Base-by-base conservation (phyloP, 75 land plant genomes). In the Isoetes taiwanensis region DNA sequence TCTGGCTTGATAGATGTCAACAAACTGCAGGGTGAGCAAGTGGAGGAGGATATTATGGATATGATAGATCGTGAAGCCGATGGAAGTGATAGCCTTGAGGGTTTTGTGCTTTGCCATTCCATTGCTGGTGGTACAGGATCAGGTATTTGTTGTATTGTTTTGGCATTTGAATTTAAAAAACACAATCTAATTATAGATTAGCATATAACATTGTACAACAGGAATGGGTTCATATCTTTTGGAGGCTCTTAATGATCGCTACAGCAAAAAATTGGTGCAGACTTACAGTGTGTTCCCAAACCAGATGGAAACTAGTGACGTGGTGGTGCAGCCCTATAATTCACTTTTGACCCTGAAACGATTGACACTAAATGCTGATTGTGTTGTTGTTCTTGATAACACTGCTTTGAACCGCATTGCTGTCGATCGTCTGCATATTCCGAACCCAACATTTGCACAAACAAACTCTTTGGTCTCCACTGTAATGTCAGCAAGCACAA, bases 281-380 rank as follows among this genome's bases (percentile, higher is more conserved):
- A 46, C 50, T 8, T 46, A 46, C 50, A 46, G 50, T 46, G 50
- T 46, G 50, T 46, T 46, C 23, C 50, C 50, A 46, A 46, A 46
- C 50, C 50, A 46, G 16, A 46, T 46, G 50, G 50, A 46, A n/a
- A 46, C 50, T 19, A 46, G 50, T n/a, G 50, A 46, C n/a, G 50
- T 46, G 50, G 50, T 46, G 6, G 50, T 46, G 5, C 50, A 46
- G 50, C 50, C 50, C 5, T 46, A 46, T 23, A 46, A 46, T 23
- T 46, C 50, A 6, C 16, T 46, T 5, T n/a, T 46, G 50, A 46
- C 50, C 4, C 50, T 46, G 50, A 46, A 46, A 23, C 50, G 50
- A 23, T 46, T 46, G 50, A 46, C 50, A 4, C 16, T 46, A 6
- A 46, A 46, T n/a, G 50, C 50, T n/a, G 50, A 46, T 16, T 46